phyloP scores from a whole-genome alignment of 352 stramenopile genomes.

The Globisporangium ultimum region DNA sequence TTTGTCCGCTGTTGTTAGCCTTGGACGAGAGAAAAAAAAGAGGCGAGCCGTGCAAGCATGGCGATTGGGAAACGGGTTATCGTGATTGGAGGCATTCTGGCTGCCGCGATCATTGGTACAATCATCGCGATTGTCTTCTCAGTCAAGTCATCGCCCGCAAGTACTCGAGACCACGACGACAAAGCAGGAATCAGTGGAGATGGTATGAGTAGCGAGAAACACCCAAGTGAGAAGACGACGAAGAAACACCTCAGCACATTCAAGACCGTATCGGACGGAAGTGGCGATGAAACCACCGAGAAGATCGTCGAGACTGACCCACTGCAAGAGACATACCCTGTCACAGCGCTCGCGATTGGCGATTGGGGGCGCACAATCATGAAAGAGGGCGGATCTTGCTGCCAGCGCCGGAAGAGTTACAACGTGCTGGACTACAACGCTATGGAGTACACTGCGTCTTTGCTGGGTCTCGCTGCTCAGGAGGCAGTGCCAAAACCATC shows the following conservation, averaged over 20 bases:
- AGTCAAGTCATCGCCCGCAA: constrained; percentile 1
- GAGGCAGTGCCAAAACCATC: not conserved
- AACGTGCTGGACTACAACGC: constrained; percentile 18
- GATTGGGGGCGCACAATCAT: too few species aligned
- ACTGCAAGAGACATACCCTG: constrained; percentile 14
- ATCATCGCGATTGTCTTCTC: constrained; percentile 22
- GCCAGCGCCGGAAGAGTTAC: constrained; percentile 12
- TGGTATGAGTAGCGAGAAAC: too few species aligned
- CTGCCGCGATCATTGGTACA: constrained; percentile 12
- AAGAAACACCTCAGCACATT: not conserved
- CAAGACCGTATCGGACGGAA: too few species aligned
- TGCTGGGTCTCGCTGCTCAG: constrained; percentile 28
- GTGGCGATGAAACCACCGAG: too few species aligned
- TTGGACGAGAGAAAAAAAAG: too few species aligned
- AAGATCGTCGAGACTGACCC: not conserved
- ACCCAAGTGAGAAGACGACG: constrained; percentile 2
- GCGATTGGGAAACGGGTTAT: constrained; percentile 10
- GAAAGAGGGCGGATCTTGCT: constrained; percentile 9
- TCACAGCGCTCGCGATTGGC: too few species aligned
- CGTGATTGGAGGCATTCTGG: constrained; percentile 10
- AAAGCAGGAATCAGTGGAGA: too few species aligned
- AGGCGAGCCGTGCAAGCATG: not conserved
- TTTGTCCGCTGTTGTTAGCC: not conserved
- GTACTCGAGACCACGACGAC: not conserved
- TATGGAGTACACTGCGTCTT: constrained; percentile 30